These are phyloP conservation scores for Cystofilobasidium ferigula DNA, from an alignment of 768 basidiomycete species.

Conservation along the genomic window DNA sequence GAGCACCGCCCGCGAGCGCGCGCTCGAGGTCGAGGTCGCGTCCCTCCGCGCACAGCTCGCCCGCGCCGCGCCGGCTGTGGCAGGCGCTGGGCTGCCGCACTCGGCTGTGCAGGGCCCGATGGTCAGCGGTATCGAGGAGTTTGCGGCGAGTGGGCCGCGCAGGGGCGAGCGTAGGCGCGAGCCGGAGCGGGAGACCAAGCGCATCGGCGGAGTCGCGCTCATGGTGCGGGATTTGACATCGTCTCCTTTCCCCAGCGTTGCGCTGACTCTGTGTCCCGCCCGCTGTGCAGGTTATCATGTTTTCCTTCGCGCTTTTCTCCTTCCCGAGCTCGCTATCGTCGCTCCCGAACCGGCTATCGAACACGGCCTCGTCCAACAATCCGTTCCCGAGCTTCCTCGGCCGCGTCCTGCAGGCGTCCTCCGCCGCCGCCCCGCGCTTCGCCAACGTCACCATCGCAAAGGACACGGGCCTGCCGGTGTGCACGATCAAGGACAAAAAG, in stretches of 20 bases:
- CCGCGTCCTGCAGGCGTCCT: conserved; percentile 15
- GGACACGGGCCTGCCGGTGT: conserved; percentile 10
- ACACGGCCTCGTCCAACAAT: not conserved
- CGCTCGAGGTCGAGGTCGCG: conserved; percentile 24
- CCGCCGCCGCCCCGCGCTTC: not conserved
- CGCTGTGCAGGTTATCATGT: conserved; percentile 23
- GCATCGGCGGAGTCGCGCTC: conserved; percentile 29
- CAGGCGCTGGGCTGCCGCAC: not conserved
- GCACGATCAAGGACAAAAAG: not conserved
- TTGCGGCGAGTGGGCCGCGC: not conserved
- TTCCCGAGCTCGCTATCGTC: conserved; percentile 20
- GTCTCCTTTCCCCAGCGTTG: not conserved
- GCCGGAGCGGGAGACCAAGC: conserved; percentile 24
- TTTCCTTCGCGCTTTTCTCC: conserved; percentile 26
- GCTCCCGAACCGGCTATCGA: conserved; percentile 1
- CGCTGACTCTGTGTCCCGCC: not conserved
- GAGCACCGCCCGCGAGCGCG: conserved; percentile 15
- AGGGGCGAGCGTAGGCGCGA: not conserved
- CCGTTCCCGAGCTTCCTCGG: conserved; percentile 15
- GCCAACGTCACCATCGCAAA: not conserved
- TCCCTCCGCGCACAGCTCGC: conserved; percentile 9
- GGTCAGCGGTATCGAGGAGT: not conserved
- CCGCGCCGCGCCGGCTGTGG: not conserved
- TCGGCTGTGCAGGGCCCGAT: conserved; percentile 10
- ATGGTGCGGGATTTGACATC: too few relatives aligned